Conservation (phyloP, 1,284 basidiomycete species). For the Pascua sp. region DNA sequence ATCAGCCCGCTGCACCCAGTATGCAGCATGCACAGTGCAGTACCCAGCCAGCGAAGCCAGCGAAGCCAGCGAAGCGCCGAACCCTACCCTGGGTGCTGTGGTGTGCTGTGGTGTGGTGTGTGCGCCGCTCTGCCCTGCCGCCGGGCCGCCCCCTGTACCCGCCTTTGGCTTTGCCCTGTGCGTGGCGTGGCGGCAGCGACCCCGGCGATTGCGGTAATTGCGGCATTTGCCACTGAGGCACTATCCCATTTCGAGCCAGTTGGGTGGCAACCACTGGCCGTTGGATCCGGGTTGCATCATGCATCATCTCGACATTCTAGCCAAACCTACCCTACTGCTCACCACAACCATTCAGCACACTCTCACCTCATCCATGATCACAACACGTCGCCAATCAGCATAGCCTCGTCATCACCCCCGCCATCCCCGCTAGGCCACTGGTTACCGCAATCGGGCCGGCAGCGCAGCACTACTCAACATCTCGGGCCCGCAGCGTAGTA, state of each 20-base stretch:
- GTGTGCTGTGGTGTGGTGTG: no score
- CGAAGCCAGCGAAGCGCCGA: no score
- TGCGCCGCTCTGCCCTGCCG: background rate
- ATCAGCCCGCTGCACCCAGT: no score
- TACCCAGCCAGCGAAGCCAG: no score
- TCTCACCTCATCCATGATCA: background rate
- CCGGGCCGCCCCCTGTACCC: background rate
- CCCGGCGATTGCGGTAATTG: slow-evolving; percentile 8
- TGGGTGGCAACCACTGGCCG: slow-evolving; percentile 5
- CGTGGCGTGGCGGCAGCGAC: background rate
- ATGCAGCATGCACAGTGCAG: no score
- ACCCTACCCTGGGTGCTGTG: no score
- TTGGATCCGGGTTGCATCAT: no score
- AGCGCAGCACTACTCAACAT: background rate
- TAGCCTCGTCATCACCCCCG: background rate
- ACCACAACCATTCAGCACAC: background rate
- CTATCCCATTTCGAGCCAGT: background rate
- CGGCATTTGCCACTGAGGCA: slow-evolving; percentile 21
- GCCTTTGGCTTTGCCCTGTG: background rate
- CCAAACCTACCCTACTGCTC: no score
- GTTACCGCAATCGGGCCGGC: background rate
- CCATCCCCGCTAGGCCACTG: background rate
- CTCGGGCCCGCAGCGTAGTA: no score
- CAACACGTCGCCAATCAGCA: no score
- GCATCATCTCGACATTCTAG: background rate